Conservation (phyloP, 345 rosid genomes). For the Noccaea bulbosa region DNA sequence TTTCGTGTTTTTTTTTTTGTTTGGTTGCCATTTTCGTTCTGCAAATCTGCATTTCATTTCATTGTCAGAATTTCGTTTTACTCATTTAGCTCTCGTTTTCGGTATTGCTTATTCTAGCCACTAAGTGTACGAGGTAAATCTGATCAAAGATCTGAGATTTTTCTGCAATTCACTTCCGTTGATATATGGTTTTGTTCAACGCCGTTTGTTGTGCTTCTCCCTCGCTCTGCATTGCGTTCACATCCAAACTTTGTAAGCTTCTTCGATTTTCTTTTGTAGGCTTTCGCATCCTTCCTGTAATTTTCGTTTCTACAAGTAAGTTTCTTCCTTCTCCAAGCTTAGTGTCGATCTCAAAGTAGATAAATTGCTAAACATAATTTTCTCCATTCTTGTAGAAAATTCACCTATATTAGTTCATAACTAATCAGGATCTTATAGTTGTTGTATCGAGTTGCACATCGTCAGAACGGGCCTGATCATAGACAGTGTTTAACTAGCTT, state of each 20-base stretch:
- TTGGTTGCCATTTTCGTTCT: no score
- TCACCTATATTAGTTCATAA: background rate
- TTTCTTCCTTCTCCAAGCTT: background rate
- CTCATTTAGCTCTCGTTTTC: no score
- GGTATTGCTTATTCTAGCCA: no score
- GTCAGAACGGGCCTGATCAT: background rate
- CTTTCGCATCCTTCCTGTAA: background rate
- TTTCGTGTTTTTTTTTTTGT: no score
- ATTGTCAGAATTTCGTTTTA: no score
- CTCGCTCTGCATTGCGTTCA: no score
- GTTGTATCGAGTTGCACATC: background rate
- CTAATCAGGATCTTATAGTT: background rate
- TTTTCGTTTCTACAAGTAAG: background rate
- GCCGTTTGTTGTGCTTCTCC: no score
- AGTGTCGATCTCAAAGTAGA: background rate
- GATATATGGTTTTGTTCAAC: conserved; percentile 1
- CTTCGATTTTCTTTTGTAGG: no score
- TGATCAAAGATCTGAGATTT: conserved; percentile 13
- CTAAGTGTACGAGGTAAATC: background rate
- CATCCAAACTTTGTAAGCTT: background rate
- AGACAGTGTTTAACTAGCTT: background rate
- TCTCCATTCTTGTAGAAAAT: background rate
- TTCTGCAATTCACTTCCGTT: background rate
- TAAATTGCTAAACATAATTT: background rate
- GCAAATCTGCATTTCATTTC: no score